A percentile compares a stretch with the other conserved stretches of the same genome.
Conservation (phyloP, 306 rosid genomes). For the Lathyrus aphaca region DNA sequence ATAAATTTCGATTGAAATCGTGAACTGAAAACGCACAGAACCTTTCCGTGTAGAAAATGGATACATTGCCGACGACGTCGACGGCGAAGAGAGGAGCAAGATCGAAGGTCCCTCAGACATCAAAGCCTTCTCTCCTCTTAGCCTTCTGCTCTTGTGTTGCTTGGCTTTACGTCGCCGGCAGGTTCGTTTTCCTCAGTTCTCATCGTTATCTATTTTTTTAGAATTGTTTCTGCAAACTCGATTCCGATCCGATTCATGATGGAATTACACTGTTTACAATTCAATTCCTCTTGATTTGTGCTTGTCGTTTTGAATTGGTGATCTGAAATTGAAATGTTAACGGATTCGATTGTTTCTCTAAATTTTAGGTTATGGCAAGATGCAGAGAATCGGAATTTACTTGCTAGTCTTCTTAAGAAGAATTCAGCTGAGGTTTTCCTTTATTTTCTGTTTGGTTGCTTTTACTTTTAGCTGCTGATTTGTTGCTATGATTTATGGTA, state of each 20-base stretch:
- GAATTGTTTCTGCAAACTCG: neutral
- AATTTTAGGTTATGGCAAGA: constrained; percentile 91
- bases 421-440: constrained; percentile 67
- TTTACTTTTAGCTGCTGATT: neutral
- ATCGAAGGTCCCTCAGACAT: constrained; percentile 71
- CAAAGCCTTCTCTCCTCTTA: constrained; percentile 75
- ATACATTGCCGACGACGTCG: constrained; percentile 67
- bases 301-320: neutral
- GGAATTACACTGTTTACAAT: neutral
- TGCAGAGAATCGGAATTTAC: constrained; percentile 83
- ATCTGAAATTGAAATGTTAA: constrained; percentile 20
- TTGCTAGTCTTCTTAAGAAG: constrained; percentile 65
- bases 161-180: constrained; percentile 98
- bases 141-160: constrained; percentile 96
- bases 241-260: constrained; percentile 33
- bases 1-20: neutral
- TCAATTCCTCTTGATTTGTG: neutral
- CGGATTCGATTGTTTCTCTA: neutral
- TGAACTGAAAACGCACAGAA: neutral
- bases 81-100: constrained; percentile 69
- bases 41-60: constrained; percentile 48
- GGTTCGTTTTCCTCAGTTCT: constrained; percentile 45
- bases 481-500: neutral
- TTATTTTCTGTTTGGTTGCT: neutral
- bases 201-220: neutral